phyloP scores from a whole-genome alignment of 2,329 filamentous ascomycete species.

The Ambrosiella xylebori region DNA sequence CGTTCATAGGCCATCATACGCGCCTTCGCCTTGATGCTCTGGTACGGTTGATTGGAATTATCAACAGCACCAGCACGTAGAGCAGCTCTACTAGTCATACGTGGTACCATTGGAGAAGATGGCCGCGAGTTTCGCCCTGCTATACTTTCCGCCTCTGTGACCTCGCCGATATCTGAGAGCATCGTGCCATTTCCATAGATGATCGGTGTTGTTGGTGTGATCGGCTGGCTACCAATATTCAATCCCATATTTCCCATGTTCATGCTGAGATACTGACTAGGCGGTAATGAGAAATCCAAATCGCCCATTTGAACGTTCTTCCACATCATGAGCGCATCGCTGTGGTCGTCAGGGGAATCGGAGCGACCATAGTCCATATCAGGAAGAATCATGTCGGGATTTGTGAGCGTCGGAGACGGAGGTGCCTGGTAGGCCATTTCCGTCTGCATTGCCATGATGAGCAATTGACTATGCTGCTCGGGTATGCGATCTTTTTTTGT shows the following conservation, averaged over 20 bases:
- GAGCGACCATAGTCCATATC: slow-evolving; percentile 43
- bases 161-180: slow-evolving; percentile 47
- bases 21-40: slow-evolving; percentile 22
- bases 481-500: neutral
- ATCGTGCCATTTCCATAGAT: slow-evolving; percentile 54
- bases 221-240: slow-evolving; percentile 19
- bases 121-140: slow-evolving; percentile 25
- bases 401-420: slow-evolving; percentile 72
- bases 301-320: slow-evolving; percentile 26
- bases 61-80: slow-evolving; percentile 2
- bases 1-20: slow-evolving; percentile 26
- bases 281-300: slow-evolving; percentile 19
- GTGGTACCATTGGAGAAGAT: slow-evolving; percentile 20
- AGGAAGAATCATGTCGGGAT: slow-evolving; percentile 88
- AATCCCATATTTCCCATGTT: slow-evolving; percentile 16
- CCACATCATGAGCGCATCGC: slow-evolving; percentile 37
- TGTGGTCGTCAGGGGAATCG: slow-evolving; percentile 33
- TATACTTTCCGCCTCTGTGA: slow-evolving; percentile 36
- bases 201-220: slow-evolving; percentile 42
- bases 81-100: slow-evolving; percentile 17
- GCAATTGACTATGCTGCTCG: neutral
- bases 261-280: slow-evolving; percentile 13
- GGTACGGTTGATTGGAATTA: slow-evolving; percentile 22
- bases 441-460: slow-evolving; percentile 15
- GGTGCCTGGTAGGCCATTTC: slow-evolving; percentile 31